Base-by-base conservation (phyloP, 495 filamentous ascomycete species). In the Tuber umbilicatum region DNA sequence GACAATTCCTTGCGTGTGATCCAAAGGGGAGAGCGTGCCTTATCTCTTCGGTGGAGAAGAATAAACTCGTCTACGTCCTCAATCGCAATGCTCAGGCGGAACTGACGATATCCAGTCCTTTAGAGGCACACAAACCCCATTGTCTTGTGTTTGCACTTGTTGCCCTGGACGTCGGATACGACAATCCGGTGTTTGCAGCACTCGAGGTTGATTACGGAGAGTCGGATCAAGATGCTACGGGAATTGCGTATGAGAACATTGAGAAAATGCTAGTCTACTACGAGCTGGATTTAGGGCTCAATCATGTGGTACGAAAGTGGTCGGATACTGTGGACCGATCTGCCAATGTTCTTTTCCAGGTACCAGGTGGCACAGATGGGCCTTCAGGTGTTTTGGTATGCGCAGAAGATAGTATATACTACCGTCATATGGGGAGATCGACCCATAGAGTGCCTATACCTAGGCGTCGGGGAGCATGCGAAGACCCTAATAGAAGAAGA, bases 21-120 rank as follows among this genome's bases (percentile, higher is more conserved):
- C 96, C 96, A 14, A 96, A 96, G 83, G 96, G 96, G 55, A 88
- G 96, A 84, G 96, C 96, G 47, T 97, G 94, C 83, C 86, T 99
- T 78, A 93, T 97, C 70, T 92, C 96, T 10, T 93, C 93, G 14
- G 87, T 95, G 74, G 96, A 99, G 84, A 99, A 99, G 89, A 98
- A 98, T 85, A 98, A 98, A 85, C 91, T 99, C 79, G 96, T 98
- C 82, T 99, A 98, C 84, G 94, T 98, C 81, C 87, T 99, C 73
- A 97, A 97, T 85, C 91, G 96, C 55, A 97, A 97, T 84, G 88
- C 93, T 50, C 92, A 97, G 84, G 93, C 92, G 43, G 93, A 97
- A 82, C 87, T 98, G 81, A 95, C 93, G 39, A 98, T 98, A 55
- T 99, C 96, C 9, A 97, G 94, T 23, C 94, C 96, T 2, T 86